Conservation (phyloP, 2,329 filamentous ascomycete species). For the Pestalotiopsis sp. region DNA sequence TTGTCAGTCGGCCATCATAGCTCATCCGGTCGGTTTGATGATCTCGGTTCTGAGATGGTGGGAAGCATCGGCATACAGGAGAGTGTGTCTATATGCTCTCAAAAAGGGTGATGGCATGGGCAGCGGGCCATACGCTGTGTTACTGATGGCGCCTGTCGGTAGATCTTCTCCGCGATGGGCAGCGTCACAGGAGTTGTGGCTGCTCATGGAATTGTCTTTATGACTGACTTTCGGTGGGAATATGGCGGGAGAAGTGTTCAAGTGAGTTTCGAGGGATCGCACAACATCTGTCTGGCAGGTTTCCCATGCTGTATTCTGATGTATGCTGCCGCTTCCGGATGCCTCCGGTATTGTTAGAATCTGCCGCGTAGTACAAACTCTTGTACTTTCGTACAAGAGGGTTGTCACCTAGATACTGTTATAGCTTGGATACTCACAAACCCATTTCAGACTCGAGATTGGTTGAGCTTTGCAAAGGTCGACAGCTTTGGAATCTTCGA, state of each 20-base stretch:
- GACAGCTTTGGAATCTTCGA: no score
- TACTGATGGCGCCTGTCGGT: neutral
- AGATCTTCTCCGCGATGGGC: neutral
- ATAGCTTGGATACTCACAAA: neutral
- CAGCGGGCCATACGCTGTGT: neutral
- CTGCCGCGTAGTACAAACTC: neutral
- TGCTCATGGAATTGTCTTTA: neutral
- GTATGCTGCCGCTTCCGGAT: neutral
- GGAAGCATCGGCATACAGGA: neutral
- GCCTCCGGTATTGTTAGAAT: neutral
- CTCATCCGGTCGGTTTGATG: neutral
- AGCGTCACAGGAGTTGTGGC: neutral
- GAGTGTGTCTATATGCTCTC: neutral
- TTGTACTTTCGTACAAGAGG: neutral
- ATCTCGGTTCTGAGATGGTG: neutral
- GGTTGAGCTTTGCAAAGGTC: no score
- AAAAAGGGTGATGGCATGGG: neutral
- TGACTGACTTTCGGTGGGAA: neutral
- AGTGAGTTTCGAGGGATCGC: neutral
- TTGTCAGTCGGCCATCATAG: neutral
- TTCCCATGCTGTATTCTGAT: neutral
- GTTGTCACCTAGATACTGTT: neutral
- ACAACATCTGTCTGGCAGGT: neutral
- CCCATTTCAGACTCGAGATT: no score
- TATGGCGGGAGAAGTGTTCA: neutral